phyloP scores from a whole-genome alignment of 1,139 yeast genomes.

The Taphrina betulina region DNA sequence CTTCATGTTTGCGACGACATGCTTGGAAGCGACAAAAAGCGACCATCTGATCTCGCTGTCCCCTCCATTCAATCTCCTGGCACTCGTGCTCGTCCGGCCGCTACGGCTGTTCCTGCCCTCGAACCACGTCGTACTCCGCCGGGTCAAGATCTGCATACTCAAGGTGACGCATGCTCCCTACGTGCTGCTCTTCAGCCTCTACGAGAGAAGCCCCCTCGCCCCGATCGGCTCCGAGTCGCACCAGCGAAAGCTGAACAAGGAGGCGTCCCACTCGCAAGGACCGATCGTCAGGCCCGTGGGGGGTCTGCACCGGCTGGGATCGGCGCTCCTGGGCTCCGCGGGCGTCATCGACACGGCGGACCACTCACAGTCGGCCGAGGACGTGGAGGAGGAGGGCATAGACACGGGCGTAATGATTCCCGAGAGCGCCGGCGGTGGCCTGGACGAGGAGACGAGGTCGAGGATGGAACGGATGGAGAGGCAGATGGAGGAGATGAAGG shows the following conservation, averaged over 20 bases:
- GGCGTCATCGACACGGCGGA: neutral
- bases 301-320: neutral
- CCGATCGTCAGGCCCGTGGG: too few relatives aligned
- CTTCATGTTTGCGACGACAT: constrained; percentile 21
- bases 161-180: constrained; percentile 44
- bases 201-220: constrained; percentile 37
- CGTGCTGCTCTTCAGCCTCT: constrained; percentile 40
- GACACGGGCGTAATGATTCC: constrained; percentile 28
- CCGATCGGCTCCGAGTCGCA: constrained; percentile 1
- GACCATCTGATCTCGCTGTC: constrained; percentile 44
- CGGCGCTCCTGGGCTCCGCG: neutral
- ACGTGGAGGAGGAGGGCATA: constrained; percentile 26
- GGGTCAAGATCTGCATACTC: constrained; percentile 38
- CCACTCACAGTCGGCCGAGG: neutral
- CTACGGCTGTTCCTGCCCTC: constrained; percentile 39
- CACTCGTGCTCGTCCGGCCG: constrained; percentile 41
- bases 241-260: neutral
- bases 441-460: constrained; percentile 16
- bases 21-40: constrained; percentile 40
- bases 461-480: constrained; percentile 2
- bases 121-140: constrained; percentile 41
- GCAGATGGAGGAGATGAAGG: constrained; percentile 8
- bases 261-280: neutral
- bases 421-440: neutral
- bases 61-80: constrained; percentile 44